A percentile compares a stretch with the other conserved stretches of the same genome.
phyloP scores from a whole-genome alignment of 345 rosid species.

The Salix dunnii region DNA sequence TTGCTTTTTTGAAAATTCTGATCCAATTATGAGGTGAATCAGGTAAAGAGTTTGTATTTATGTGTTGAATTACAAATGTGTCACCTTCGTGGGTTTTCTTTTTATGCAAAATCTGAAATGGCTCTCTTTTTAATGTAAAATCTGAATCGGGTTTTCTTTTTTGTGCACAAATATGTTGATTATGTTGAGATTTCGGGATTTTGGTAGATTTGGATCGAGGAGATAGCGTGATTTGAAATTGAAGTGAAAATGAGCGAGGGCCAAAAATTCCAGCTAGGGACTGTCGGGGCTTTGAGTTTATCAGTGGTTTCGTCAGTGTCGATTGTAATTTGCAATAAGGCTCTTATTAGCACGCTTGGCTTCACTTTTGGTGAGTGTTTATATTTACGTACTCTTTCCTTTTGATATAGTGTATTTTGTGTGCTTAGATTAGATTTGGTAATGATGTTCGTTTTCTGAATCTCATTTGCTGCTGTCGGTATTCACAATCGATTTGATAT shows the following conservation, averaged over 20 bases:
- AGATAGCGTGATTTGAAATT: not conserved
- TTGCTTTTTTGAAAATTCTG: not conserved
- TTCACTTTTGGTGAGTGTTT: constrained; percentile 72
- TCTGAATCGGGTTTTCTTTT: not conserved
- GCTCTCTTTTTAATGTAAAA: not conserved
- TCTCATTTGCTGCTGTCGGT: not conserved
- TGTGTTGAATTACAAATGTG: not conserved
- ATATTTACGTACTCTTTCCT: not conserved
- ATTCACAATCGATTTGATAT: not conserved
- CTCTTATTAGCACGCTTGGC: constrained; percentile 95
- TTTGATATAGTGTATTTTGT: not conserved
- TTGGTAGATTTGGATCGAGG: constrained; percentile 53
- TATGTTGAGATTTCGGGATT: constrained; percentile 14
- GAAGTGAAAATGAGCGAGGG: constrained; percentile 69
- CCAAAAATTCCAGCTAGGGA: constrained; percentile 91
- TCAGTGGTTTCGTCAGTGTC: constrained; percentile 99
- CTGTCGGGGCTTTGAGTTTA: constrained; percentile 84
- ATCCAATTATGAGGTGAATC: not conserved
- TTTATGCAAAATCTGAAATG: no score
- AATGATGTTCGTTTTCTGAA: not conserved
- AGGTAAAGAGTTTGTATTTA: not conserved
- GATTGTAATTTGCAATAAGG: constrained; percentile 98
- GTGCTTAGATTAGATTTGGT: constrained; percentile 2
- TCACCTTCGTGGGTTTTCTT: not conserved
- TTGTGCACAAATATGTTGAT: constrained; percentile 9